phyloP scores from a whole-genome alignment of 2,329 filamentous ascomycete genomes.

The Chrysosphaeria jannelii region DNA sequence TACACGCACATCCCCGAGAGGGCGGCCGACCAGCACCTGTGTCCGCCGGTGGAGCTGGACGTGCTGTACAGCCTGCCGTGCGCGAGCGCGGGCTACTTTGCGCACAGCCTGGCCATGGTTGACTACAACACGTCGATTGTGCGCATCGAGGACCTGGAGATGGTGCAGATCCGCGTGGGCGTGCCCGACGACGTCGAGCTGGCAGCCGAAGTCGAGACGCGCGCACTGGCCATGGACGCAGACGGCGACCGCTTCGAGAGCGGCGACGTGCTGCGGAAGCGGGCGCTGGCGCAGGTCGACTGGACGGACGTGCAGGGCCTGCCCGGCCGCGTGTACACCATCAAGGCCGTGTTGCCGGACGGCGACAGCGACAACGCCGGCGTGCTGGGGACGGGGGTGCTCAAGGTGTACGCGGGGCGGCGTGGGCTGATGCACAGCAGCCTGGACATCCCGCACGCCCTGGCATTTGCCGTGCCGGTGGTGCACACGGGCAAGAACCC shows the following conservation, averaged over 20 bases:
- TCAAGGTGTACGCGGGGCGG: constrained; percentile 85
- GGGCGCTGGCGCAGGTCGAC: constrained; percentile 67
- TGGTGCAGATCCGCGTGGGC: constrained; percentile 66
- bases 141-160: constrained; percentile 71
- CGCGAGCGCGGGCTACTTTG: constrained; percentile 69
- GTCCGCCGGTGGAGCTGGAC: constrained; percentile 62
- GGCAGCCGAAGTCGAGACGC: constrained; percentile 71
- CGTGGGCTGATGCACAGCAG: constrained; percentile 91
- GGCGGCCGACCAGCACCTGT: constrained; percentile 73
- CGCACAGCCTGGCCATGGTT: constrained; percentile 45
- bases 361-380: too few relatives aligned
- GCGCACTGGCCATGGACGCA: constrained; percentile 46
- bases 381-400: constrained; percentile 61
- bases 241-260: constrained; percentile 89
- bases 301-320: constrained; percentile 51
- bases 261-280: constrained; percentile 60
- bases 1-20: constrained; percentile 85
- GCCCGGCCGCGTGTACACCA: constrained; percentile 66
- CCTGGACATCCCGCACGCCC: constrained; percentile 77
- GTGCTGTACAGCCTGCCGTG: constrained; percentile 64
- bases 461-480: constrained; percentile 73
- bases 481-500: constrained; percentile 80
- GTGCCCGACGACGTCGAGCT: constrained; percentile 78
- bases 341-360: constrained; percentile 77
- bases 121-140: constrained; percentile 76